Evolutionary conservation across 805 yeast species (phyloP).

Genomic region (Wickerhamiella cacticola): DNA sequence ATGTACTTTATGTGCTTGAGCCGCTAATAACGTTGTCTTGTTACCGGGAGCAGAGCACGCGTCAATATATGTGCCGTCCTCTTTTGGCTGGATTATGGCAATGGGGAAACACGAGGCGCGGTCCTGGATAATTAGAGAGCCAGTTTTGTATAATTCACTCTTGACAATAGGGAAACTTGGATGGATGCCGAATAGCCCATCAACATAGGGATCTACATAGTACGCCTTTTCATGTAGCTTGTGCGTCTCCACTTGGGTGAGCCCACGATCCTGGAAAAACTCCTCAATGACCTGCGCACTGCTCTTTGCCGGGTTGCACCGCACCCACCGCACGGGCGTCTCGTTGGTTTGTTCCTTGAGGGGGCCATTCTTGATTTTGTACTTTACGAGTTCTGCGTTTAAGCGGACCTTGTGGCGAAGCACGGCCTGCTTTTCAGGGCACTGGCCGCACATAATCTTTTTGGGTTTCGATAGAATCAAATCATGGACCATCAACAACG

Average conservation of each 20-base stretch:
- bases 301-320: slow-evolving; percentile 49
- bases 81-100: slow-evolving; percentile 52
- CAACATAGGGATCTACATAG: slow-evolving; percentile 62
- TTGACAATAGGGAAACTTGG: slow-evolving; percentile 60
- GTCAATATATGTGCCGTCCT: slow-evolving; percentile 63
- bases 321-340: slow-evolving; percentile 39
- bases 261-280: slow-evolving; percentile 33
- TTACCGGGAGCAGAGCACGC: slow-evolving; percentile 99
- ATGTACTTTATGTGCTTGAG: slow-evolving; percentile 37
- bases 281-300: slow-evolving; percentile 27
- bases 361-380: slow-evolving; percentile 52
- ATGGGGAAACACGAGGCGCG: slow-evolving; percentile 97
- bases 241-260: slow-evolving; percentile 38
- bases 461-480: slow-evolving; percentile 61
- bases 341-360: slow-evolving; percentile 12
- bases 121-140: slow-evolving; percentile 83
- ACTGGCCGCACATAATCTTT: slow-evolving; percentile 79
- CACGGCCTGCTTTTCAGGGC: slow-evolving; percentile 70
- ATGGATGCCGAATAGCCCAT: slow-evolving; percentile 68
- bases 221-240: slow-evolving; percentile 20
- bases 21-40: slow-evolving; percentile 86
- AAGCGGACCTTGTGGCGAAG: slow-evolving; percentile 68
- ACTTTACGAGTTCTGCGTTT: slow-evolving; percentile 66
- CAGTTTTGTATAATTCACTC: slow-evolving; percentile 57
- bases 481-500: slow-evolving; percentile 68